Conservation (phyloP, 1,139 yeast species). For the Pneumocystis carinii region DNA sequence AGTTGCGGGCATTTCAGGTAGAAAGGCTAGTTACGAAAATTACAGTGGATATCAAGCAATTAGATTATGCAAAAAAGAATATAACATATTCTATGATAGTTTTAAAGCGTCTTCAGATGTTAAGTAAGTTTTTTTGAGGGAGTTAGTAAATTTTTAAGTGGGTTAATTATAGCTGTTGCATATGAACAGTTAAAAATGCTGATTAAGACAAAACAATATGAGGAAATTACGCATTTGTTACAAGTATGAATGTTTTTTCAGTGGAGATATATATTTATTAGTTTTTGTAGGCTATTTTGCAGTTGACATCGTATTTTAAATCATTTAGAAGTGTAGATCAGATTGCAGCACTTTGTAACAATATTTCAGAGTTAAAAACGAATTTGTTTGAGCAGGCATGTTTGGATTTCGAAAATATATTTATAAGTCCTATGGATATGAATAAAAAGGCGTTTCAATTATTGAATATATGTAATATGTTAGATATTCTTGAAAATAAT, state of each 20-base stretch:
- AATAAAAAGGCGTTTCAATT: constrained; percentile 22
- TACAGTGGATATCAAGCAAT: constrained; percentile 60
- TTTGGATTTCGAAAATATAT: constrained; percentile 47
- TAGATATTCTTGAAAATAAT: constrained; percentile 51
- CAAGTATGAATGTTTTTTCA: not conserved
- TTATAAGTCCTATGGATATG: constrained; percentile 20
- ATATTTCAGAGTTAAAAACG: constrained; percentile 48
- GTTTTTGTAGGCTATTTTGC: constrained; percentile 62
- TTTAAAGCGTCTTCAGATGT: constrained; percentile 72
- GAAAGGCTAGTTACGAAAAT: constrained; percentile 24
- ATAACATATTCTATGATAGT: constrained; percentile 73
- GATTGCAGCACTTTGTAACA: constrained; percentile 52
- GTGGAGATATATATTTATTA: constrained; percentile 28
- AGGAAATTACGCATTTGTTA: constrained; percentile 25
- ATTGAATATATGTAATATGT: constrained; percentile 50
- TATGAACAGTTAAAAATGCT: constrained; percentile 46
- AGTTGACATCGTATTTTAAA: constrained; percentile 60
- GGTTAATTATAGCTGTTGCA: constrained; percentile 36
- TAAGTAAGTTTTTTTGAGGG: constrained; percentile 20
- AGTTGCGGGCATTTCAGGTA: constrained; percentile 29
- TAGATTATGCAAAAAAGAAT: constrained; percentile 73
- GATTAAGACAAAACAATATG: constrained; percentile 39
- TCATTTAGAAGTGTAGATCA: constrained; percentile 75
- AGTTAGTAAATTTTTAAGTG: not conserved
- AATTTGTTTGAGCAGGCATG: constrained; percentile 59